A percentile compares a stretch with the other conserved stretches of the same genome.
These are phyloP conservation scores for Fusarium nurragi DNA, from an alignment of 2,329 filamentous ascomycete genomes.

Conservation along the genomic window DNA sequence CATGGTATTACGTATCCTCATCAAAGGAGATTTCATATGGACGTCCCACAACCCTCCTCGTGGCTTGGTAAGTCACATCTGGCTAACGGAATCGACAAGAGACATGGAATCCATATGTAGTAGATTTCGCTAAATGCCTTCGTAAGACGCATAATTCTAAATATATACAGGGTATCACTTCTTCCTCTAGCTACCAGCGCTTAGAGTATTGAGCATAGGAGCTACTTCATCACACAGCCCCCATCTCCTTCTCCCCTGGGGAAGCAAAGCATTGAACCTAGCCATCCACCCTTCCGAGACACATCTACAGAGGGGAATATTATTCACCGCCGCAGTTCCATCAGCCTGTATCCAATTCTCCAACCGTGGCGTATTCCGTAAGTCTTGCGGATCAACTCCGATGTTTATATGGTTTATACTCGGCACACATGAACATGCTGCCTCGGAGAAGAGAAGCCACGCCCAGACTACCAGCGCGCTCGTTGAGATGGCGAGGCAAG, in stretches of 20 bases:
- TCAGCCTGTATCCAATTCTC: constrained; percentile 45
- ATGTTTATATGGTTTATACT: constrained; percentile 40
- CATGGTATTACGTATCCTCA: too few species aligned
- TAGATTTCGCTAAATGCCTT: not conserved
- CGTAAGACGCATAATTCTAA: not conserved
- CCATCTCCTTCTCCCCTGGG: constrained; percentile 35
- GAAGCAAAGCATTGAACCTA: constrained; percentile 36
- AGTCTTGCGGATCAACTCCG: constrained; percentile 28
- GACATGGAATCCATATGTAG: too few species aligned
- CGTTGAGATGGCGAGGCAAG: constrained; percentile 47
- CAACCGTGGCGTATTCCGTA: constrained; percentile 42
- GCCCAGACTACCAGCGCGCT: constrained; percentile 50
- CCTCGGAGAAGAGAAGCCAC: constrained; percentile 46
- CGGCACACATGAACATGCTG: constrained; percentile 44
- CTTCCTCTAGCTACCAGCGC: constrained; percentile 11
- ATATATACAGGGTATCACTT: constrained; percentile 25
- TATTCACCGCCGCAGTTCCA: constrained; percentile 40
- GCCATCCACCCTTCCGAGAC: constrained; percentile 42
- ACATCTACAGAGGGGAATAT: constrained; percentile 47
- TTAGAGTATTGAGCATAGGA: constrained; percentile 28
- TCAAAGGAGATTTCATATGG: too few species aligned
- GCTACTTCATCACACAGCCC: constrained; percentile 35
- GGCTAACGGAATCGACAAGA: too few species aligned
- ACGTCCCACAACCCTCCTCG: too few species aligned
- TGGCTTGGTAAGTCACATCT: too few species aligned